Evolutionary conservation across 2,329 filamentous ascomycete genomes (phyloP), one percentile per base, ranked within the genome.

Genomic region (Boeremia exigua): DNA sequence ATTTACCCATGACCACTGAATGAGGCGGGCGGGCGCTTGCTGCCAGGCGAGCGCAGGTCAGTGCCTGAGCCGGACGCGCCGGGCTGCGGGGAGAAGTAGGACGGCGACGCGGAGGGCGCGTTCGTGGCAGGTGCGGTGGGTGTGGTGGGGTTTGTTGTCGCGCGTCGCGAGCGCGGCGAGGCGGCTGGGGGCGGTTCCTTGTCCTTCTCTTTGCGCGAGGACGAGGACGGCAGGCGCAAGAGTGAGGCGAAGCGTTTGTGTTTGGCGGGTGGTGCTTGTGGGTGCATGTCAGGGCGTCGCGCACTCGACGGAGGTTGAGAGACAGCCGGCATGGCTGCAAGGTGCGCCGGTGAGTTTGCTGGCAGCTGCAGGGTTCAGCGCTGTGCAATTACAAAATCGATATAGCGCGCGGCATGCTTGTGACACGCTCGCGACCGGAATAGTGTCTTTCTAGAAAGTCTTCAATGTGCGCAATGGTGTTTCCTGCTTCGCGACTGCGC

Each of bases 21-120:
- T 44, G 80, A 81, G 23, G 79, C 79, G 36, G 80, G 80, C 28
- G 79, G 75, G 60, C 77, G 70, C 70, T 74, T 74, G 32, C 60
- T 53, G 36, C 59, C 61, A 17, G 72, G 68, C 46, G 69, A 73
- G 61, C 70, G 69, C 33, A 66, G 37, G 34, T 73, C 71, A 39
- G 62, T 67, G 55, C 60, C 65, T 32, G 70, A 51, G 47, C 53
- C 47, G 30, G 53, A 65, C 3, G 69, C 45, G 42, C 62, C 55
- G 32, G 69, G 56, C 54, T 72, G 69, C 6, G 70, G 62, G n/a
- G 67, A 65, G 48, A 73, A 75, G 63, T 73, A 74, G 29, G 72
- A 71, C 6, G 59, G 51, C 10, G 69, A 59, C 17, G 59, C 49
- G 6, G 67, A 57, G 34, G 58, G 55, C 36, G 62, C 59, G 54